Percentiles rank a stretch among this genome's conserved stretches.
These are phyloP conservation scores for Acephala macrosclerotiorum DNA, from an alignment of 2,329 filamentous ascomycete genomes.

Conservation along the genomic window DNA sequence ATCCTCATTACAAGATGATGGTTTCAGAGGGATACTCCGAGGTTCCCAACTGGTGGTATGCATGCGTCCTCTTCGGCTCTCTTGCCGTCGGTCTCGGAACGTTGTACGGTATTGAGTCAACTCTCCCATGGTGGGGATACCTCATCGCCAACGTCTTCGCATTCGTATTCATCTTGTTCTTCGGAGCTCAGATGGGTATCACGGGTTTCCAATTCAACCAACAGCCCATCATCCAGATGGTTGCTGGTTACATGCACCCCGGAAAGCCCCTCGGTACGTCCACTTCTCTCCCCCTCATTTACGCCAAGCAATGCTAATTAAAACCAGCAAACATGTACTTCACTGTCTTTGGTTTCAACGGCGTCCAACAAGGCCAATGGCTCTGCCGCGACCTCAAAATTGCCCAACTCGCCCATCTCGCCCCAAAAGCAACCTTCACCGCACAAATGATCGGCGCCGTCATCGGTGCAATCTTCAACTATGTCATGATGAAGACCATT, in stretches of 20 bases:
- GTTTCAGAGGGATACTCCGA: slow-evolving; percentile 56
- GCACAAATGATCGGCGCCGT: slow-evolving; percentile 49
- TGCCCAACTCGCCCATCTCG: slow-evolving; percentile 56
- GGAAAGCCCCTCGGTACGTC: slow-evolving; percentile 58
- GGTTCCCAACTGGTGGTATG: slow-evolving; percentile 66
- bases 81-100: slow-evolving; percentile 48
- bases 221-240: slow-evolving; percentile 55
- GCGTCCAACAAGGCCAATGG: slow-evolving; percentile 52
- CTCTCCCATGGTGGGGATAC: slow-evolving; percentile 40
- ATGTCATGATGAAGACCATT: slow-evolving; percentile 51
- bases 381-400: slow-evolving; percentile 58
- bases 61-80: slow-evolving; percentile 52
- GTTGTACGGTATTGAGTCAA: slow-evolving; percentile 23
- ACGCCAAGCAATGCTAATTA: not conserved
- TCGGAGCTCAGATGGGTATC: slow-evolving; percentile 50
- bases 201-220: slow-evolving; percentile 56
- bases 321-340: slow-evolving; percentile 62
- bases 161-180: slow-evolving; percentile 40
- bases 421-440: slow-evolving; percentile 47
- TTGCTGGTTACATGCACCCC: slow-evolving; percentile 53
- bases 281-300: not conserved
- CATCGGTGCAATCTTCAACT: slow-evolving; percentile 53
- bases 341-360: slow-evolving; percentile 70
- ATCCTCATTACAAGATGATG: slow-evolving; percentile 54
- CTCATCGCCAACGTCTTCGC: slow-evolving; percentile 40